These are phyloP conservation scores for Daldinia sp. DNA, from an alignment of 2,329 filamentous ascomycete genomes.

Conservation along the genomic window DNA sequence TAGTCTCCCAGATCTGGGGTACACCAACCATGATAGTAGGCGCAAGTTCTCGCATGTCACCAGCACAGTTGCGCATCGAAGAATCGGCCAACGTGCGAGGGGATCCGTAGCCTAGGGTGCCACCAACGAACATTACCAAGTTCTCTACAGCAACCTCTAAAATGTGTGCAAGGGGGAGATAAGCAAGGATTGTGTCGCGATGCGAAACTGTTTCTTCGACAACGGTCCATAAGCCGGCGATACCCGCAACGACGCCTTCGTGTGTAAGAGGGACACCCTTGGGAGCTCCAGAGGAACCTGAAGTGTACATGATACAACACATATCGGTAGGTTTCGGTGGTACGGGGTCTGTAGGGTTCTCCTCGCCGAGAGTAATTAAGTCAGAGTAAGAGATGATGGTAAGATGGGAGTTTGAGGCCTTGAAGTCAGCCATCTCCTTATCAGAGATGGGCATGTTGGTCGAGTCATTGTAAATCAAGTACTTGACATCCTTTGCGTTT, in stretches of 20 bases:
- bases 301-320: slow-evolving; percentile 88
- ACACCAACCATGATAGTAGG: slow-evolving; percentile 94
- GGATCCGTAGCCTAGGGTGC: slow-evolving; percentile 91
- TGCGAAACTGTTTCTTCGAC: slow-evolving; percentile 81
- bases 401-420: slow-evolving; percentile 62
- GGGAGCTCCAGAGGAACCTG: slow-evolving; percentile 86
- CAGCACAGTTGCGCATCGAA: slow-evolving; percentile 87
- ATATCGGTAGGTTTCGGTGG: slow-evolving; percentile 78
- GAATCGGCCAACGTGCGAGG: slow-evolving; percentile 86
- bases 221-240: slow-evolving; percentile 81
- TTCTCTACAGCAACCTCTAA: slow-evolving; percentile 97
- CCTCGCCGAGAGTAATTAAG: slow-evolving; percentile 65
- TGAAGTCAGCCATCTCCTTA: slow-evolving; percentile 63
- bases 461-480: slow-evolving; percentile 69
- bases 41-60: slow-evolving; percentile 90
- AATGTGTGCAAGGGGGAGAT: slow-evolving; percentile 94
- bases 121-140: slow-evolving; percentile 86
- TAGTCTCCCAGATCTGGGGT: slow-evolving; percentile 95
- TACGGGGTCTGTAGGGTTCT: slow-evolving; percentile 74
- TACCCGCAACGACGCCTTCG: slow-evolving; percentile 78
- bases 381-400: slow-evolving; percentile 64
- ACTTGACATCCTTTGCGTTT: slow-evolving; percentile 63
- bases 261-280: slow-evolving; percentile 90
- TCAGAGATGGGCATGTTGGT: slow-evolving; percentile 60
- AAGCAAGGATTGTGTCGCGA: slow-evolving; percentile 83